A percentile compares a stretch with the other conserved stretches of the same genome.
Conservation (phyloP, 129 eudicot species). For the Apium graveolens region DNA sequence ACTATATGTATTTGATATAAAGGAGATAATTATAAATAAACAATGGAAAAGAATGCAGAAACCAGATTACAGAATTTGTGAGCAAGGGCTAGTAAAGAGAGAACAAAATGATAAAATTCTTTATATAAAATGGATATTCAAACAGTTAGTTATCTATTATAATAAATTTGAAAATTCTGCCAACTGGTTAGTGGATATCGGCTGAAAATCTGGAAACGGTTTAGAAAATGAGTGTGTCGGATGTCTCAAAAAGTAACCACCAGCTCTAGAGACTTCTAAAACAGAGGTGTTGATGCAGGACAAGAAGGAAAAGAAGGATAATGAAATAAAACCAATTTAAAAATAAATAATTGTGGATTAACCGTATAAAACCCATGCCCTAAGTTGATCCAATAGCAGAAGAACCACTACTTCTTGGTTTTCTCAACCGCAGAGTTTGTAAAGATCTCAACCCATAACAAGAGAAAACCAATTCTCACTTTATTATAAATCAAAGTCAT, state of each 20-base stretch:
- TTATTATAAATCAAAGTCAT: too few relatives aligned
- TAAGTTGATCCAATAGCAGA: too few relatives aligned
- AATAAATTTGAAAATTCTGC: neutral
- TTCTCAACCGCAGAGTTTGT: too few relatives aligned
- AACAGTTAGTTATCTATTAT: neutral
- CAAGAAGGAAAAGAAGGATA: too few relatives aligned
- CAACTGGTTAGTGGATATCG: neutral
- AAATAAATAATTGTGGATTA: too few relatives aligned
- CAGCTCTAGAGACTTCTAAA: neutral
- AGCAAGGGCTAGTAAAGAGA: neutral
- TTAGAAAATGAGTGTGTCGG: neutral
- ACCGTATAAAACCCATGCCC: too few relatives aligned
- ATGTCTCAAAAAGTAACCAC: neutral
- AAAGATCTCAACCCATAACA: too few relatives aligned
- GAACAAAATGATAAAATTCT: neutral
- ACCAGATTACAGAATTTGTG: neutral
- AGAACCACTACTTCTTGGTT: too few relatives aligned
- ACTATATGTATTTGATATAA: neutral
- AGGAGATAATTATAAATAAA: neutral
- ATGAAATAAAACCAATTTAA: too few relatives aligned
- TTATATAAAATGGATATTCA: neutral
- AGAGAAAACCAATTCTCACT: too few relatives aligned
- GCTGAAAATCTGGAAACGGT: neutral
- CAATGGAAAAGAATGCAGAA: neutral
- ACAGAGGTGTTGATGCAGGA: neutral